Evolutionary conservation across 225 moss, liverwort and hornwort species (phyloP).

Genomic region (Physcomitrellopsis africana): DNA sequence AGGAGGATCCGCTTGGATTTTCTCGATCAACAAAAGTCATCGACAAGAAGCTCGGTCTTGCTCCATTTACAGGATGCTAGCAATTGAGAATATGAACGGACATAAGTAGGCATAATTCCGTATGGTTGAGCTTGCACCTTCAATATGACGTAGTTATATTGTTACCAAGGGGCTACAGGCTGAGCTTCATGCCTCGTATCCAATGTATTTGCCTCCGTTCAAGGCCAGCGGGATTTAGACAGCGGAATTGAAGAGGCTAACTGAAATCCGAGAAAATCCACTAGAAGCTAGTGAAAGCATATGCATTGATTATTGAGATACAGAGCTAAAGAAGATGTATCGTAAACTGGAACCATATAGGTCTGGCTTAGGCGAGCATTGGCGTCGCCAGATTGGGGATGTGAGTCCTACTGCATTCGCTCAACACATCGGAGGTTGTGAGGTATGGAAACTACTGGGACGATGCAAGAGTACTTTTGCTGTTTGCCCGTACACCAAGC

Average conservation of each 20-base stretch:
- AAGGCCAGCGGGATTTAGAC: not conserved
- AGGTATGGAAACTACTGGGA: constrained; percentile 48
- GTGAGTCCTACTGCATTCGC: constrained; percentile 65
- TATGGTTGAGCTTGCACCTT: not conserved
- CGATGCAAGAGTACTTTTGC: not conserved
- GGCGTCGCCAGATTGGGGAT: constrained; percentile 84
- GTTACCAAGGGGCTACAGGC: constrained; percentile 1
- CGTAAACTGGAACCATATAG: constrained; percentile 53
- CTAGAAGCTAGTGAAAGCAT: constrained; percentile 23
- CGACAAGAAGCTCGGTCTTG: constrained; percentile 1
- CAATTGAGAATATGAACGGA: not conserved
- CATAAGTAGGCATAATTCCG: not conserved
- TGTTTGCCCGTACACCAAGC: not conserved
- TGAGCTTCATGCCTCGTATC: constrained; percentile 10
- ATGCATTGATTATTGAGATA: constrained; percentile 1
- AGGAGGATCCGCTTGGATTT: not conserved
- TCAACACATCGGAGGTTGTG: constrained; percentile 85
- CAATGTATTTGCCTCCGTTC: not conserved
- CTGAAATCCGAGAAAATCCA: constrained; percentile 17
- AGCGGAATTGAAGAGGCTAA: constrained; percentile 1
- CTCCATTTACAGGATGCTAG: not conserved
- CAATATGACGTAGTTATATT: not conserved
- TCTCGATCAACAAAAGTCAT: not conserved
- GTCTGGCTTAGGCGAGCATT: constrained; percentile 74
- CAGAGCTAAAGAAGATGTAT: constrained; percentile 39